Percentiles rank a stretch among this genome's conserved stretches.
Conservation (phyloP, 23 red algal species). For the Gracilaria caudata region DNA sequence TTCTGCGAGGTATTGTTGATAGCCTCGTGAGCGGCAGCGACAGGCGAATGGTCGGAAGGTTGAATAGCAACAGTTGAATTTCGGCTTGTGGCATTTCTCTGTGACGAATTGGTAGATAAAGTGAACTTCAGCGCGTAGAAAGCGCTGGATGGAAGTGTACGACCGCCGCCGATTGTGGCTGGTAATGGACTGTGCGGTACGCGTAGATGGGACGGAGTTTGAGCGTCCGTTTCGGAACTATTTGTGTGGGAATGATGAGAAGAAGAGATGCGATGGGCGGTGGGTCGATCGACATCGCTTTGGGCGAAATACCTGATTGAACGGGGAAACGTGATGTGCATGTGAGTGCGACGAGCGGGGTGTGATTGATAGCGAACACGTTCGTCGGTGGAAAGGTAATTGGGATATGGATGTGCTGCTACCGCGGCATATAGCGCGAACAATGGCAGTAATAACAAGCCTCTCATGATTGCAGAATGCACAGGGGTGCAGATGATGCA, state of each 20-base stretch:
- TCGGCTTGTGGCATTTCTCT: background rate
- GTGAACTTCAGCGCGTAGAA: slow-evolving; percentile 18
- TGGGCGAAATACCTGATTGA: background rate
- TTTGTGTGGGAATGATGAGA: background rate
- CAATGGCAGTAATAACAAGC: background rate
- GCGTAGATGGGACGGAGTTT: background rate
- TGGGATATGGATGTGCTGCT: background rate
- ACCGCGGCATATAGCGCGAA: background rate
- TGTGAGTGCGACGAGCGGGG: background rate
- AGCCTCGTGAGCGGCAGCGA: background rate
- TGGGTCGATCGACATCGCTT: background rate
- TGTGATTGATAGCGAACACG: background rate
- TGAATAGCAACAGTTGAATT: background rate
- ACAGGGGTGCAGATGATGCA: background rate
- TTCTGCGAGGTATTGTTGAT: background rate
- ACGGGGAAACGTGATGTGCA: background rate
- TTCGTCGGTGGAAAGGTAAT: background rate
- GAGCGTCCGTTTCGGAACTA: background rate
- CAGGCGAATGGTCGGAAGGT: background rate
- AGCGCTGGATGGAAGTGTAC: background rate
- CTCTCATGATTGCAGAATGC: background rate
- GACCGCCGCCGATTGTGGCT: slow-evolving; percentile 1
- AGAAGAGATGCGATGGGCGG: background rate
- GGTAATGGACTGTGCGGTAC: slow-evolving; percentile 7
- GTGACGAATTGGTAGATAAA: slow-evolving; percentile 1